Evolutionary conservation across 2,329 filamentous ascomycete genomes (phyloP).

Genomic region (Madurella fahalii): DNA sequence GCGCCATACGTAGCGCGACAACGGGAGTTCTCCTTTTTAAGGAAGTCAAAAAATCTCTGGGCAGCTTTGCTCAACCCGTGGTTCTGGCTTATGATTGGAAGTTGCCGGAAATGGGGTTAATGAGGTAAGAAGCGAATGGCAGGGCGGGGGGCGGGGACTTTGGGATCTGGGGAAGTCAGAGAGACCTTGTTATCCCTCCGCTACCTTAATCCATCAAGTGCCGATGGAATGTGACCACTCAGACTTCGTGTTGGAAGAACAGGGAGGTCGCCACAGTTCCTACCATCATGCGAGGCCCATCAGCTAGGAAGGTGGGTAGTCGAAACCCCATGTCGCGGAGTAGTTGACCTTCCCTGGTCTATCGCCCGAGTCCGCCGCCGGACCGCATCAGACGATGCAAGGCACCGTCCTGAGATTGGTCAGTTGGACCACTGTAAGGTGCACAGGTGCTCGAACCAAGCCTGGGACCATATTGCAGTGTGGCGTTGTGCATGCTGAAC

Average conservation of each 20-base stretch:
- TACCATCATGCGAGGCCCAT: background rate
- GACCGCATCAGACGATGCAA: background rate
- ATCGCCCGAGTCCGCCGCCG: background rate
- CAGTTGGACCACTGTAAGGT: background rate
- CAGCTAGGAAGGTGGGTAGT: background rate
- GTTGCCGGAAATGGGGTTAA: slow-evolving; percentile 1
- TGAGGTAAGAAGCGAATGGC: slow-evolving; percentile 3
- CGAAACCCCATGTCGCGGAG: no score
- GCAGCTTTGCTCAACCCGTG: background rate
- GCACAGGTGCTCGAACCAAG: background rate
- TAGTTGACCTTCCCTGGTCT: background rate
- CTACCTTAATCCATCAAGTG: no score
- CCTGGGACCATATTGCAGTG: no score
- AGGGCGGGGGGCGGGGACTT: slow-evolving; percentile 3
- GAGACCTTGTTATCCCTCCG: no score
- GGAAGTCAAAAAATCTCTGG: background rate
- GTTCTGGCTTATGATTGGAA: slow-evolving; percentile 13
- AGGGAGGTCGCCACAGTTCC: background rate
- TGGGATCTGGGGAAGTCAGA: background rate
- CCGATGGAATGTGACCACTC: background rate
- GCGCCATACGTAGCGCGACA: background rate
- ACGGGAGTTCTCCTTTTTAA: background rate
- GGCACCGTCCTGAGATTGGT: background rate
- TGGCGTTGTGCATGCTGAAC: background rate
- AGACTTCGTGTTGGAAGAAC: background rate